Conservation (phyloP, 495 filamentous ascomycete species). For the Pyrenopolyporus hunteri region DNA sequence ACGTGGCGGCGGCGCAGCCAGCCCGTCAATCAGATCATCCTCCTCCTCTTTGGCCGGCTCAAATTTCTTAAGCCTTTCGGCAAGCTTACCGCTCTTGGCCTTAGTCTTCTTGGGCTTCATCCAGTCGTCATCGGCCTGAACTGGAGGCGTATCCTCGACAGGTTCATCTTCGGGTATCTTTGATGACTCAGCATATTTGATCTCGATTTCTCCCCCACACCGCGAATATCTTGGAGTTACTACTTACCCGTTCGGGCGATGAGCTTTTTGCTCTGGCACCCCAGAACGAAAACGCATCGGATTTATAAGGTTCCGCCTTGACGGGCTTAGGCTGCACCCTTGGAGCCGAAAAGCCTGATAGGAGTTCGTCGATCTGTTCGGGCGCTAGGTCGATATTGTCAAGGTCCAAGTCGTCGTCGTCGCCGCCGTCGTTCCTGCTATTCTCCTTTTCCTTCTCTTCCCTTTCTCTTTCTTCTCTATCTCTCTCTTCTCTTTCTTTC, state of each 20-base stretch:
- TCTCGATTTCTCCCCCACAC: conserved; percentile 39
- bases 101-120: conserved; percentile 50
- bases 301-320: conserved; percentile 29
- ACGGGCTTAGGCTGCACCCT: conserved; percentile 27
- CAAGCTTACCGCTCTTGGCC: conserved; percentile 55
- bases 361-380: conserved; percentile 47
- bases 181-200: conserved; percentile 51
- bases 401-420: conserved; percentile 45
- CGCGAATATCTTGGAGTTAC: not conserved
- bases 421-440: conserved; percentile 27
- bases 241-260: conserved; percentile 37
- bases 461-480: conserved; percentile 11
- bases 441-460: conserved; percentile 17
- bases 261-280: conserved; percentile 48
- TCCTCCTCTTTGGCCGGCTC: conserved; percentile 49
- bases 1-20: conserved; percentile 43
- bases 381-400: conserved; percentile 48
- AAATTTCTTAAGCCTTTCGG: conserved; percentile 59
- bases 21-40: conserved; percentile 37
- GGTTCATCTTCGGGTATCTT: conserved; percentile 48
- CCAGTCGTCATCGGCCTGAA: conserved; percentile 38
- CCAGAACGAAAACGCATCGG: conserved; percentile 57
- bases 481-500: conserved; percentile 4
- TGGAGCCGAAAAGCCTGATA: conserved; percentile 38
- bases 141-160: conserved; percentile 42